Base-by-base conservation (phyloP, 768 basidiomycete genomes). In the Phaffia australis region DNA sequence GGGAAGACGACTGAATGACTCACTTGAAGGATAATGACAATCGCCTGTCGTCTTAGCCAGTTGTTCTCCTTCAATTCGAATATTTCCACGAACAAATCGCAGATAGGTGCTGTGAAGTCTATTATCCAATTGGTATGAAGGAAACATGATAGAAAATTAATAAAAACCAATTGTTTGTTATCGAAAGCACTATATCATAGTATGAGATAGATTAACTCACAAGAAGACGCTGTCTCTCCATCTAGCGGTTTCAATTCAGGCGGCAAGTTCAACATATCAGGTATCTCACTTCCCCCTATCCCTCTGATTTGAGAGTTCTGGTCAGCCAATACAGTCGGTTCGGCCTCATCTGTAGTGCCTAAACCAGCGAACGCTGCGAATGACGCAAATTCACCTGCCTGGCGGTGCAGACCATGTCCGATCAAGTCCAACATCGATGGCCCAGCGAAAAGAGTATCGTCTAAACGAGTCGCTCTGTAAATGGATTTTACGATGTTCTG, bases 21-120 rank as follows among this genome's bases (percentile, higher is more conserved):
- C 11, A 42, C 35, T 42, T 42, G 95, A 60, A 98, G 78, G 67
- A 98, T 92, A 60, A 98, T 89, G 18, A 98, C 88, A 71, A 95
- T 90, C 1, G 95, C 93, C 74, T 98, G 95, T 23, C 89, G 80
- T 61, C 94, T 81, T 30, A 98, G 79, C 95, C 95, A 99, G 71
- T 94, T 95, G 72, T 93, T 92, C 80, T 89, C 91, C 77, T 95
- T 85, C 21, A 98, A 82, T 75, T 95, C 93, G 71, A 99, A 98
- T 14, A 97, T 81, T 16, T 93, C 89, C 62, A 98, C 81, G 56
- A 97, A 81, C 30, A 99, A 79, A 73, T 99, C 93, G 72, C 91
- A 94, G 49, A 98, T 95, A 0, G 95, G 93, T 0, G 86, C 85
- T 1, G 91, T 89, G 75, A 98, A 98, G 1, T 84, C 66, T 67